phyloP scores from a whole-genome alignment of 805 yeast genomes.

The Priceomyces castillae region DNA sequence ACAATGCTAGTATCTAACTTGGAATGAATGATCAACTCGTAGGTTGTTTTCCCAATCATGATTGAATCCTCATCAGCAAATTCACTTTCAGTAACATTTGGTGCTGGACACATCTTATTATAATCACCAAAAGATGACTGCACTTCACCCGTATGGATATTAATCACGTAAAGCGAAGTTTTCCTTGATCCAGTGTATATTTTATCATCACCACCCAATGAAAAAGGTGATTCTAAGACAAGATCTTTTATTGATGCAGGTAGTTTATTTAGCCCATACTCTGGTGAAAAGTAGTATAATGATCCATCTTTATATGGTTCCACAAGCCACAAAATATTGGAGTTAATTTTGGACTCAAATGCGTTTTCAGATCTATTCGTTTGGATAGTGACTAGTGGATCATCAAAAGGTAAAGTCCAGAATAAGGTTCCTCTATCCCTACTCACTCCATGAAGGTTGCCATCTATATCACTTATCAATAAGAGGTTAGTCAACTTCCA shows the following conservation, averaged over 20 bases:
- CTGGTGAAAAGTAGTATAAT: constrained; percentile 73
- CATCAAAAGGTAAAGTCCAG: constrained; percentile 72
- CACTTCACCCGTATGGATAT: constrained; percentile 72
- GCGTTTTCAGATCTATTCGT: constrained; percentile 15
- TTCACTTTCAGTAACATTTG: constrained; percentile 19
- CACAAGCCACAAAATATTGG: constrained; percentile 69
- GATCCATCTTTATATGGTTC: constrained; percentile 89
- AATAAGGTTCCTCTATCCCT: constrained; percentile 69
- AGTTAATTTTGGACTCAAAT: constrained; percentile 9
- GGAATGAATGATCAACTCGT: constrained; percentile 74
- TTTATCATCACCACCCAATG: constrained; percentile 69
- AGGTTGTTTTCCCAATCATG: constrained; percentile 68
- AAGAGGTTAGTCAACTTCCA: constrained; percentile 57
- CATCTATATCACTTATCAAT: constrained; percentile 80
- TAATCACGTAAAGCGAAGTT: constrained; percentile 72
- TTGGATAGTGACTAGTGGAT: constrained; percentile 54
- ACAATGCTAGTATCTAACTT: constrained; percentile 52
- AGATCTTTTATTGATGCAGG: constrained; percentile 79
- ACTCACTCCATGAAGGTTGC: constrained; percentile 77
- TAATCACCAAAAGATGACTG: constrained; percentile 60
- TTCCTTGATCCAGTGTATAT: constrained; percentile 82
- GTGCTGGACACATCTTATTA: constrained; percentile 35
- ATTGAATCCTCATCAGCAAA: constrained; percentile 32
- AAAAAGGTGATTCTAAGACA: constrained; percentile 82
- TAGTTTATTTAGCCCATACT: constrained; percentile 71